Conservation (phyloP, 2,329 filamentous ascomycete species). For the Xylariaceae sp. region DNA sequence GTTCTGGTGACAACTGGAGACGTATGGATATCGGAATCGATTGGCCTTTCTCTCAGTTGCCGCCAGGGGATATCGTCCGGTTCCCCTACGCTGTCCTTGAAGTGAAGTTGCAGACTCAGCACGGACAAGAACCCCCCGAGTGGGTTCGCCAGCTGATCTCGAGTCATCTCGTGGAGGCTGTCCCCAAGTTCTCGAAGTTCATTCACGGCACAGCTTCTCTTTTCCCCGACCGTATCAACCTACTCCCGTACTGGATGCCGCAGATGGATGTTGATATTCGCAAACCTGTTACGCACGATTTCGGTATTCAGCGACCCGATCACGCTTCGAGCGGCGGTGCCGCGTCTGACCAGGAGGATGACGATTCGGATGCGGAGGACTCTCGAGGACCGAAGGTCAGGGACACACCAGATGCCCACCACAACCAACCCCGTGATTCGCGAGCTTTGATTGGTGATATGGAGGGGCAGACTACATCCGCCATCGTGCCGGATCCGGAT, state of each 20-base stretch:
- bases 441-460: constrained; percentile 49
- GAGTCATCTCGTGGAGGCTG: constrained; percentile 95
- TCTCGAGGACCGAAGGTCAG: constrained; percentile 23
- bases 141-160: constrained; percentile 93
- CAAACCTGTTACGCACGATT: constrained; percentile 81
- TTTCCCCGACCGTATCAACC: constrained; percentile 79
- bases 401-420: constrained; percentile 14
- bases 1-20: constrained; percentile 87
- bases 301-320: constrained; percentile 79
- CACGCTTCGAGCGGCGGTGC: constrained; percentile 67
- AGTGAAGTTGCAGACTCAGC: constrained; percentile 95
- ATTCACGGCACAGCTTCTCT: constrained; percentile 89
- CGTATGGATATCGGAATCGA: constrained; percentile 97
- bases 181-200: constrained; percentile 98
- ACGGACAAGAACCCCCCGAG: constrained; percentile 88
- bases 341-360: constrained; percentile 70
- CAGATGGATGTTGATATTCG: constrained; percentile 98
- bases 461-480: constrained; percentile 73
- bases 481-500: constrained; percentile 57
- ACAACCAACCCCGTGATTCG: constrained; percentile 21
- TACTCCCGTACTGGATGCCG: constrained; percentile 95
- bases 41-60: constrained; percentile 85
- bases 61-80: constrained; percentile 74
- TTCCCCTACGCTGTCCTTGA: constrained; percentile 97
- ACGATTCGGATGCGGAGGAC: constrained; percentile 63